Percentiles rank a stretch among this genome's conserved stretches.
Evolutionary conservation across 768 basidiomycete species (phyloP).

Genomic region (Boletus speciosus): DNA sequence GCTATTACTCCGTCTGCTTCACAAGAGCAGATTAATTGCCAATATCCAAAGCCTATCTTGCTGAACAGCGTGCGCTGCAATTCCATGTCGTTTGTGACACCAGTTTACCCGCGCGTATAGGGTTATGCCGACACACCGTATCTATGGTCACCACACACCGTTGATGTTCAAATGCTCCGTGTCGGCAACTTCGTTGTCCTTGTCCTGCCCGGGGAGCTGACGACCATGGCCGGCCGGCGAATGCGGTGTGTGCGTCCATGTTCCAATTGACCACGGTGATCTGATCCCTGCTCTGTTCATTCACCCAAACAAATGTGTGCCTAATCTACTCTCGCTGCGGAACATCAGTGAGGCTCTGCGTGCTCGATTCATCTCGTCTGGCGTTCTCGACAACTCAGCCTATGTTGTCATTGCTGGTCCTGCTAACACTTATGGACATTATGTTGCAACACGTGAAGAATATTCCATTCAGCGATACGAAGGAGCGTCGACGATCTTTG

Average conservation of each 20-base stretch:
- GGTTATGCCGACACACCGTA: slow-evolving; percentile 68
- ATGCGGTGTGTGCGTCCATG: slow-evolving; percentile 49
- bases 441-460: slow-evolving; percentile 70
- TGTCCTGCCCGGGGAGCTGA: slow-evolving; percentile 74
- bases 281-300: slow-evolving; percentile 3
- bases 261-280: not conserved
- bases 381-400: slow-evolving; percentile 61
- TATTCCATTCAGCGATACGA: slow-evolving; percentile 76
- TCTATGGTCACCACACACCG: slow-evolving; percentile 69
- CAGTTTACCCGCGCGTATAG: slow-evolving; percentile 32
- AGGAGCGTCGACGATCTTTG: slow-evolving; percentile 77
- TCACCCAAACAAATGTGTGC: not conserved
- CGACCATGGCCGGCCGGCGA: slow-evolving; percentile 79
- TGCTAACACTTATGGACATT: slow-evolving; percentile 78
- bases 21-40: slow-evolving; percentile 62
- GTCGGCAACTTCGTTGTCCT: slow-evolving; percentile 74
- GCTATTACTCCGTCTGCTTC: slow-evolving; percentile 62
- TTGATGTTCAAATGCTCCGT: slow-evolving; percentile 75
- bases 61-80: slow-evolving; percentile 49
- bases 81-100: not conserved
- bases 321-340: not conserved
- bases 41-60: slow-evolving; percentile 74
- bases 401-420: slow-evolving; percentile 79
- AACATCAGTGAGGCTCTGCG: slow-evolving; percentile 60
- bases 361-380: slow-evolving; percentile 56